phyloP scores from a whole-genome alignment of 2,329 filamentous ascomycete genomes.

The Clonostachys rhizophaga region DNA sequence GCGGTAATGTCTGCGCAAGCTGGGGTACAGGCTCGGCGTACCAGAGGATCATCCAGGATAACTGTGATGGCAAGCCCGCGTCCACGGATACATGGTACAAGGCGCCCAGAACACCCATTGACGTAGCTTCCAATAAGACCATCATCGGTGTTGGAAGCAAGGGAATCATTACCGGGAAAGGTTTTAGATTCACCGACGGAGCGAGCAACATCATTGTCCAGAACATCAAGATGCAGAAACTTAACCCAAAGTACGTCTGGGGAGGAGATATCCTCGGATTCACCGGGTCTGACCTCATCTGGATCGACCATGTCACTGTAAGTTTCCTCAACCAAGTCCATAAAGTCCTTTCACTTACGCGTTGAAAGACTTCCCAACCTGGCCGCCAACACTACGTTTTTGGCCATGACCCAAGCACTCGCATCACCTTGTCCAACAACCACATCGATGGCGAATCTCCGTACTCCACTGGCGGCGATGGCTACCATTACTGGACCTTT shows the following conservation, averaged over 20 bases:
- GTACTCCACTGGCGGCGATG: slow-evolving; percentile 24
- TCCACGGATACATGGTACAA: slow-evolving; percentile 14
- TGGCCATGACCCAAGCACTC: slow-evolving; percentile 36
- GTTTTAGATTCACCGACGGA: slow-evolving; percentile 40
- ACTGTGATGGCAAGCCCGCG: slow-evolving; percentile 3
- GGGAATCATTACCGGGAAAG: slow-evolving; percentile 55
- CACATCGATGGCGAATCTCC: slow-evolving; percentile 49
- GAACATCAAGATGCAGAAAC: slow-evolving; percentile 48
- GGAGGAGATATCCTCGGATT: slow-evolving; percentile 54
- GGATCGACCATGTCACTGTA: slow-evolving; percentile 47
- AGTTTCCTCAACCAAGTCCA: not conserved
- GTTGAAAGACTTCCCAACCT: slow-evolving; percentile 17
- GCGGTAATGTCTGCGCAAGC: slow-evolving; percentile 46
- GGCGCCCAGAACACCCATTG: slow-evolving; percentile 31
- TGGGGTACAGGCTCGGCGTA: slow-evolving; percentile 48
- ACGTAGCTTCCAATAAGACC: slow-evolving; percentile 52
- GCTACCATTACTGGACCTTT: slow-evolving; percentile 23
- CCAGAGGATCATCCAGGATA: slow-evolving; percentile 34
- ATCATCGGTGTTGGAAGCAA: slow-evolving; percentile 42
- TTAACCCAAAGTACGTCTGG: slow-evolving; percentile 57
- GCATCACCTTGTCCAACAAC: slow-evolving; percentile 56
- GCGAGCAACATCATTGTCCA: slow-evolving; percentile 55
- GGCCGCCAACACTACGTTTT: not conserved
- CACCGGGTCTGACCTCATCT: slow-evolving; percentile 36
- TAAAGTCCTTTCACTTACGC: not conserved